A percentile compares a stretch with the other conserved stretches of the same genome.
Conservation (phyloP, 495 filamentous ascomycete species). For the Aspergillus biplanus region DNA sequence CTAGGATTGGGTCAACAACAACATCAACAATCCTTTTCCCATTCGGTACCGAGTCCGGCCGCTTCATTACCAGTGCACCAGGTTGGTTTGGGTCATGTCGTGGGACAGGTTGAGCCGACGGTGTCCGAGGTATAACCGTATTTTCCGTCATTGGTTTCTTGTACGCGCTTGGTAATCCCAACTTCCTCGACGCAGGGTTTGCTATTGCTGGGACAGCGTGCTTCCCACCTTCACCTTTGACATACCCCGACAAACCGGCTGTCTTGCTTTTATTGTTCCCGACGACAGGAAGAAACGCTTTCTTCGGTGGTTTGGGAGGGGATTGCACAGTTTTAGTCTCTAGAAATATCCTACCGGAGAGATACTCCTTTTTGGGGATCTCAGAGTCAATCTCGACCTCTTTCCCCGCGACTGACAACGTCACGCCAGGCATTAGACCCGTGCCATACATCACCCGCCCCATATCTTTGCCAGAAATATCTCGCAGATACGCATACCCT, state of each 20-base stretch:
- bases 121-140: constrained; percentile 52
- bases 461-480: constrained; percentile 69
- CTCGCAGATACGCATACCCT: constrained; percentile 65
- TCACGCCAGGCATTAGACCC: constrained; percentile 62
- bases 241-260: constrained; percentile 6
- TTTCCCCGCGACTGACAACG: constrained; percentile 69
- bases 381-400: constrained; percentile 74
- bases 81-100: constrained; percentile 67
- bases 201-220: not conserved
- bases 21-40: constrained; percentile 78
- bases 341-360: constrained; percentile 60
- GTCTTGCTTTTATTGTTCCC: constrained; percentile 18
- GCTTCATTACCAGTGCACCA: constrained; percentile 71
- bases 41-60: constrained; percentile 56
- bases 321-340: constrained; percentile 28
- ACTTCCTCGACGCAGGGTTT: constrained; percentile 30
- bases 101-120: constrained; percentile 51
- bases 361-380: constrained; percentile 64
- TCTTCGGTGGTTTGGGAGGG: constrained; percentile 24
- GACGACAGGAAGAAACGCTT: constrained; percentile 26
- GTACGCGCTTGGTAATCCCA: constrained; percentile 45
- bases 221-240: constrained; percentile 4
- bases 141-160: constrained; percentile 64
- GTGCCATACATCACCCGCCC: constrained; percentile 60
- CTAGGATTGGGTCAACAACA: constrained; percentile 75